Conservation (phyloP, 768 basidiomycete species). For the Leccinum fibrillosum region DNA sequence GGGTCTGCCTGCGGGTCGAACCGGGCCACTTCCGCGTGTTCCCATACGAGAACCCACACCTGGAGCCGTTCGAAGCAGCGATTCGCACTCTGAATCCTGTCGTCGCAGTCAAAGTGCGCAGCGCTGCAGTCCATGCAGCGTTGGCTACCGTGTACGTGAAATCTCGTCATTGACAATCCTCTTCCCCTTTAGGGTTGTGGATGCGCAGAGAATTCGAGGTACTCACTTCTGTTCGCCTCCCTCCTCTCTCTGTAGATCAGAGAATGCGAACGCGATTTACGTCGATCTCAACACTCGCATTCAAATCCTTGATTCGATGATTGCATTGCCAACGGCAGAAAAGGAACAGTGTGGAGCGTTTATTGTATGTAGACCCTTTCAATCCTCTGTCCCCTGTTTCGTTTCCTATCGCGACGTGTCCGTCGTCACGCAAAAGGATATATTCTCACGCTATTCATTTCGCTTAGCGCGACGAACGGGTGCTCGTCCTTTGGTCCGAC, state of each 20-base stretch:
- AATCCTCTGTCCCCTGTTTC: not conserved
- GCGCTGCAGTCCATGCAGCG: conserved; percentile 78
- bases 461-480: conserved; percentile 72
- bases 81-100: conserved; percentile 75
- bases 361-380: conserved; percentile 46
- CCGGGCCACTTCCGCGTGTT: conserved; percentile 74
- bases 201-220: not conserved
- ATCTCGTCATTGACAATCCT: not conserved
- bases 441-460: conserved; percentile 1
- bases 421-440: not conserved
- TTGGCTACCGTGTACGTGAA: conserved; percentile 60
- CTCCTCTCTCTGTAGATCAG: conserved; percentile 37
- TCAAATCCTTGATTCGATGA: conserved; percentile 75
- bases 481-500: conserved; percentile 84
- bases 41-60: conserved; percentile 79
- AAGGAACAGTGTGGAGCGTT: conserved; percentile 93
- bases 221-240: not conserved
- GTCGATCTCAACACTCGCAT: conserved; percentile 82
- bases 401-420: not conserved
- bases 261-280: conserved; percentile 59
- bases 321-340: conserved; percentile 68
- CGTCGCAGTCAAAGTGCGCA: conserved; percentile 78
- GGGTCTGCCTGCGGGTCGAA: conserved; percentile 72
- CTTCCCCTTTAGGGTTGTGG: not conserved
- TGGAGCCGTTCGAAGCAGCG: conserved; percentile 81